A percentile compares a stretch with the other conserved stretches of the same genome.
Conservation (phyloP, 371 early-diverging fungal species). For the Actinomucor elegans region DNA sequence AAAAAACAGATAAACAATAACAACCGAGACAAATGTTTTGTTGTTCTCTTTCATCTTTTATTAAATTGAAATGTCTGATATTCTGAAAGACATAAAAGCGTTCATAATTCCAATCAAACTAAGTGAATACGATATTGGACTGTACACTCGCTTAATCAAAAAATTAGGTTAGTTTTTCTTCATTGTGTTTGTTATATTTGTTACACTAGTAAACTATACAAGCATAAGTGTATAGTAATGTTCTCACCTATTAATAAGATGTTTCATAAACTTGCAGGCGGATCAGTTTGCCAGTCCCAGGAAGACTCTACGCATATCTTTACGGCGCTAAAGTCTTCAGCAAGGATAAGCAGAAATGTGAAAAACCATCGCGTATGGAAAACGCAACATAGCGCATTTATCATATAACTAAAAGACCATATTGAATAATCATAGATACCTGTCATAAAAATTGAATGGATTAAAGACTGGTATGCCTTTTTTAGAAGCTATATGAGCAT, state of each 20-base stretch:
- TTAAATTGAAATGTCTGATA: not conserved
- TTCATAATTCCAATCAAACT: slow-evolving; percentile 28
- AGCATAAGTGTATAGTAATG: no score
- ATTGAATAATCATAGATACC: no score
- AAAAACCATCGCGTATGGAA: slow-evolving; percentile 23
- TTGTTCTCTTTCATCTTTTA: not conserved
- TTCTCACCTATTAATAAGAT: no score
- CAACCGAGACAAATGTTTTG: not conserved
- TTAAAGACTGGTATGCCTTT: slow-evolving; percentile 28
- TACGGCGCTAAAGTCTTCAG: slow-evolving; percentile 31
- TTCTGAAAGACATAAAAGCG: slow-evolving; percentile 8
- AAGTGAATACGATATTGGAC: slow-evolving; percentile 8
- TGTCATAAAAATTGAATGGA: slow-evolving; percentile 33
- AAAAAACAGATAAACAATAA: not conserved
- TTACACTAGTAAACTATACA: not conserved
- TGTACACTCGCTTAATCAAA: slow-evolving; percentile 8
- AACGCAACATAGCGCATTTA: no score
- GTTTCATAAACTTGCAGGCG: slow-evolving; percentile 16
- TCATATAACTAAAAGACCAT: no score
- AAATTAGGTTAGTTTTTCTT: slow-evolving; percentile 17
- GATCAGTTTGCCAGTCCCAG: slow-evolving; percentile 17
- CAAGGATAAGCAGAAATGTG: slow-evolving; percentile 30
- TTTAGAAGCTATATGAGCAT: no score
- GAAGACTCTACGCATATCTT: slow-evolving; percentile 25
- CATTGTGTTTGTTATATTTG: no score